phyloP scores from a whole-genome alignment of 2,329 filamentous ascomycete species.

The Magnaporthiopsis rhizophila region DNA sequence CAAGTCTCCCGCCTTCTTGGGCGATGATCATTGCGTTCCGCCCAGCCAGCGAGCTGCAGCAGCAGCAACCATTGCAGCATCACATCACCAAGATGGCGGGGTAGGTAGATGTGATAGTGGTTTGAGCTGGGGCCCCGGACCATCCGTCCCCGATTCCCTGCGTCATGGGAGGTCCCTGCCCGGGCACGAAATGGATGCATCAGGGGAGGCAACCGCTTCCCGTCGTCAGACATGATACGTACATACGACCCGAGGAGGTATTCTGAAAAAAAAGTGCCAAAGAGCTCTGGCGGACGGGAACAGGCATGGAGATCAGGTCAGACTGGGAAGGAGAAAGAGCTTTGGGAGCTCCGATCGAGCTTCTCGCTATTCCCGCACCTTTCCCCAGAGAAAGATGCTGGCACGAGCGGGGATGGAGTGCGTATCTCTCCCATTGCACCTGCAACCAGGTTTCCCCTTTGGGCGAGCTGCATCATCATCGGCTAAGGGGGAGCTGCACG shows the following conservation, averaged over 20 bases:
- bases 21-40: too few relatives aligned
- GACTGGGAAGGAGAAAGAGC: too few relatives aligned
- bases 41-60: too few relatives aligned
- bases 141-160: neutral
- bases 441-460: neutral
- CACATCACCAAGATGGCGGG: neutral
- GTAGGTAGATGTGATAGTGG: neutral
- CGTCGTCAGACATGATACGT: too few relatives aligned
- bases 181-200: neutral
- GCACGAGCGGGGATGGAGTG: neutral
- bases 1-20: too few relatives aligned
- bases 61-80: neutral
- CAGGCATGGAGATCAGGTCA: neutral
- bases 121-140: too few relatives aligned
- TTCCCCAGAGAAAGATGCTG: too few relatives aligned
- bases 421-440: neutral
- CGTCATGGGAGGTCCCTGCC: neutral
- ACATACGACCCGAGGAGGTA: neutral
- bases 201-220: neutral
- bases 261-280: neutral
- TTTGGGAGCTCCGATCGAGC: too few relatives aligned
- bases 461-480: neutral
- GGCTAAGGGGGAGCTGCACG: neutral
- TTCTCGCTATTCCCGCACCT: too few relatives aligned
- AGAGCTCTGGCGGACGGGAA: neutral